Conservation (phyloP, 495 filamentous ascomycete genomes). For the Oidiodendron maius region DNA sequence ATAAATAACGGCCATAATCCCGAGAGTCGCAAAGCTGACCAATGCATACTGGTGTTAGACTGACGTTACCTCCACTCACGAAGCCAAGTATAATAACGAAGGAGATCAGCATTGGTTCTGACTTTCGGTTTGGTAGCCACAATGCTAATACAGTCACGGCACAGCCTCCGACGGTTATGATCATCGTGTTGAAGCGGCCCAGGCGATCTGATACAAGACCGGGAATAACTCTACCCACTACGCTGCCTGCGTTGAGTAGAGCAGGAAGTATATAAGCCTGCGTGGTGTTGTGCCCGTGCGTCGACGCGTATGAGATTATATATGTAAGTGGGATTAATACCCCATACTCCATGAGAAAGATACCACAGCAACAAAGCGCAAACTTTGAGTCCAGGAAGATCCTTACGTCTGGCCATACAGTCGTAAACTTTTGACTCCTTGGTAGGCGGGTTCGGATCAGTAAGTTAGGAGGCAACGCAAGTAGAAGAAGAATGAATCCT, state of each 20-base stretch:
- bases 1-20: conserved; percentile 77
- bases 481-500: conserved; percentile 53
- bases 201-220: conserved; percentile 52
- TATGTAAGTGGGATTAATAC: conserved; percentile 69
- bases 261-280: conserved; percentile 60
- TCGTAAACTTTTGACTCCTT: conserved; percentile 32
- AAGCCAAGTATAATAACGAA: conserved; percentile 81
- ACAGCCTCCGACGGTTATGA: conserved; percentile 53
- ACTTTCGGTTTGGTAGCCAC: conserved; percentile 65
- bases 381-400: conserved; percentile 44
- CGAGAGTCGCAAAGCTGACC: conserved; percentile 82
- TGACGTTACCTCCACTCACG: conserved; percentile 74
- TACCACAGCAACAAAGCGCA: conserved; percentile 45
- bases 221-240: conserved; percentile 62
- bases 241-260: conserved; percentile 61
- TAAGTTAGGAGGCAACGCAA: conserved; percentile 47
- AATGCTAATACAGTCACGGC: conserved; percentile 64
- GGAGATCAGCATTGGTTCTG: too few species aligned
- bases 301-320: conserved; percentile 53
- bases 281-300: conserved; percentile 36
- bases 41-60: conserved; percentile 80
- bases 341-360: conserved; percentile 68
- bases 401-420: conserved; percentile 41
- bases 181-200: conserved; percentile 57
- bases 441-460: conserved; percentile 43